Conservation (phyloP, 805 yeast genomes). For the Wickerhamiella spandovensis region DNA sequence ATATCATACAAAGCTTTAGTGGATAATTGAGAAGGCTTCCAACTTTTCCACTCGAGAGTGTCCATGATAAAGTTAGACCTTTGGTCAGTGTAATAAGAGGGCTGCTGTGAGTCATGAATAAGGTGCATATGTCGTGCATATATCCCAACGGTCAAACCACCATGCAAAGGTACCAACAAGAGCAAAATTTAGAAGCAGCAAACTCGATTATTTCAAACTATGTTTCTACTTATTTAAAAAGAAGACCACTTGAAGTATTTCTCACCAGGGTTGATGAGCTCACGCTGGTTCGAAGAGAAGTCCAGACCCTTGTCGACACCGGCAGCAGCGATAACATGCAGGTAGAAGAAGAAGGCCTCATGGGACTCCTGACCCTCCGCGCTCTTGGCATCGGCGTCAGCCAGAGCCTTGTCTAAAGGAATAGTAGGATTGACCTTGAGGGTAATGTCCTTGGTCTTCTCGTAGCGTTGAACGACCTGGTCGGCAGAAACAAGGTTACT, state of each 20-base stretch:
- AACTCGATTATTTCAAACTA: no score
- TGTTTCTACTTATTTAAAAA: not conserved
- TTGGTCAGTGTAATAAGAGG: no score
- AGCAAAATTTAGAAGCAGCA: no score
- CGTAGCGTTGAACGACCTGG: slow-evolving; percentile 30
- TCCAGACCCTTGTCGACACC: slow-evolving; percentile 32
- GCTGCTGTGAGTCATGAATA: no score
- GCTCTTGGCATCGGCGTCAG: not conserved
- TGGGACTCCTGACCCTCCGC: not conserved
- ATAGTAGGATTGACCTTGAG: slow-evolving; percentile 11
- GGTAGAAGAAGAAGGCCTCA: slow-evolving; percentile 16
- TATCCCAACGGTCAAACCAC: no score
- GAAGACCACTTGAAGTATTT: slow-evolving; percentile 5
- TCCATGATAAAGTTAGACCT: not conserved
- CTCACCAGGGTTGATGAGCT: slow-evolving; percentile 27
- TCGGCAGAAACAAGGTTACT: slow-evolving; percentile 31
- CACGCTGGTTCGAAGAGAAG: slow-evolving; percentile 26
- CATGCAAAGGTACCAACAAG: no score
- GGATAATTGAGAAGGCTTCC: slow-evolving; percentile 4
- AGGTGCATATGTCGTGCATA: no score
- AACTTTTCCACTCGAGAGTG: slow-evolving; percentile 1
- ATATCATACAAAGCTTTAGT: slow-evolving; percentile 9
- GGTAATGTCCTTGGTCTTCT: slow-evolving; percentile 23
- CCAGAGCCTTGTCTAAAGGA: not conserved
- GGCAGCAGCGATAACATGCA: slow-evolving; percentile 22